Conservation (phyloP, 31 red algal genomes). For the Asparagopsis taxiformis region DNA sequence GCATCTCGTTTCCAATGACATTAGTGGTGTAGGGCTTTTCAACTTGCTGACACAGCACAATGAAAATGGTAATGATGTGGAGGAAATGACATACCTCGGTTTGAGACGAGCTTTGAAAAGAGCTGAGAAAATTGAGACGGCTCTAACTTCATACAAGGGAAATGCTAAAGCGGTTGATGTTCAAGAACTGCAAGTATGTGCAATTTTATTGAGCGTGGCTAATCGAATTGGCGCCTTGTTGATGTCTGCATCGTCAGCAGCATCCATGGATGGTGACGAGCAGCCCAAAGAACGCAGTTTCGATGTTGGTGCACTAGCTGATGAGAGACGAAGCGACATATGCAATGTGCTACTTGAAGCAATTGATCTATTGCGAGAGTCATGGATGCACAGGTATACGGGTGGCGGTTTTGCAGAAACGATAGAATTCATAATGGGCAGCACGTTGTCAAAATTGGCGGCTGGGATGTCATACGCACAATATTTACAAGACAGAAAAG, state of each 20-base stretch:
- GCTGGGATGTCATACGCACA: slow-evolving; percentile 7
- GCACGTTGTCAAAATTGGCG: too few species aligned
- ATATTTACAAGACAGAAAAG: slow-evolving; percentile 21
- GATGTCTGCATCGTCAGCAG: too few species aligned
- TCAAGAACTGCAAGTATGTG: slow-evolving; percentile 8
- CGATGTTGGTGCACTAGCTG: slow-evolving; percentile 3
- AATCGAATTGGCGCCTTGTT: slow-evolving; percentile 14
- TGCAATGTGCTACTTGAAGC: too few species aligned
- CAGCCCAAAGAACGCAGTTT: neutral
- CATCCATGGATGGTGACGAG: slow-evolving; percentile 24
- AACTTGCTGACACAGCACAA: neutral
- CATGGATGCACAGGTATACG: neutral
- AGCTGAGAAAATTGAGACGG: slow-evolving; percentile 26
- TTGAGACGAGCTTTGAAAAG: slow-evolving; percentile 13
- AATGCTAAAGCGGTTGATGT: slow-evolving; percentile 20
- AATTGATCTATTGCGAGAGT: too few species aligned
- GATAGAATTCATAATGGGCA: too few species aligned
- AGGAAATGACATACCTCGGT: slow-evolving; percentile 16
- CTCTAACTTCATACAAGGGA: slow-evolving; percentile 8
- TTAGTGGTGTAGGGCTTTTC: neutral
- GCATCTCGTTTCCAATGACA: slow-evolving; percentile 4
- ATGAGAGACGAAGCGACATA: too few species aligned
- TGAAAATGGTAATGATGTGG: neutral
- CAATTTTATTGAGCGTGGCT: slow-evolving; percentile 24
- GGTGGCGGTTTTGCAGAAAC: slow-evolving; percentile 13